A percentile compares a stretch with the other conserved stretches of the same genome.
Conservation (phyloP, 139 green algal genomes). For the Parachlorella kessleri region DNA sequence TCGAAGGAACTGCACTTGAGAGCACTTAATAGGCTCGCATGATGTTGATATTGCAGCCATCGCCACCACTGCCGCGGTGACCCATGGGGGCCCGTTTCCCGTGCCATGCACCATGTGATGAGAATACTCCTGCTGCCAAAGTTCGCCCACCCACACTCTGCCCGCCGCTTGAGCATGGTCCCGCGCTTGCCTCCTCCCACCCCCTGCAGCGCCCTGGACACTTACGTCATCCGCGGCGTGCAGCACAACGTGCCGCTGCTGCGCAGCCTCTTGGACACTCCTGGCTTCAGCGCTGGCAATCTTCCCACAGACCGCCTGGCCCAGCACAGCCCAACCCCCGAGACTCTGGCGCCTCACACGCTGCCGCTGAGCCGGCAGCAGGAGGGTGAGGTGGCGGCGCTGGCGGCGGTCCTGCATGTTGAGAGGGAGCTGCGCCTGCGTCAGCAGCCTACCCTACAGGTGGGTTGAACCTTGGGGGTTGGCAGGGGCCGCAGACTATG, state of each 20-base stretch:
- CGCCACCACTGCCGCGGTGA: too few relatives aligned
- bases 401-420: conserved; percentile 27
- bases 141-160: too few relatives aligned
- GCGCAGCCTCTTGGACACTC: conserved; percentile 23
- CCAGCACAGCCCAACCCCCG: conserved; percentile 25
- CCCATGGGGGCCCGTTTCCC: too few relatives aligned
- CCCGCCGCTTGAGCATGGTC: too few relatives aligned
- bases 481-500: background rate
- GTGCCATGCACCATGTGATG: too few relatives aligned
- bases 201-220: conserved; percentile 29
- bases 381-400: conserved; percentile 19
- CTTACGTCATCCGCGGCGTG: conserved; percentile 38
- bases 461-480: background rate
- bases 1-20: too few relatives aligned
- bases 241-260: conserved; percentile 39
- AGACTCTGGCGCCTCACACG: background rate
- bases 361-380: conserved; percentile 19
- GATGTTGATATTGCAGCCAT: too few relatives aligned
- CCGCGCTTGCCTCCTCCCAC: too few relatives aligned
- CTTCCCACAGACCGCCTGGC: conserved; percentile 27
- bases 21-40: too few relatives aligned
- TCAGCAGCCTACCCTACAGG: background rate
- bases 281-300: conserved; percentile 15
- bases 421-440: conserved; percentile 1
- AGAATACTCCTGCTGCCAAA: too few relatives aligned